Evolutionary conservation across 148 eudicot species (phyloP).

Genomic region (Rhododendron simsii): DNA sequence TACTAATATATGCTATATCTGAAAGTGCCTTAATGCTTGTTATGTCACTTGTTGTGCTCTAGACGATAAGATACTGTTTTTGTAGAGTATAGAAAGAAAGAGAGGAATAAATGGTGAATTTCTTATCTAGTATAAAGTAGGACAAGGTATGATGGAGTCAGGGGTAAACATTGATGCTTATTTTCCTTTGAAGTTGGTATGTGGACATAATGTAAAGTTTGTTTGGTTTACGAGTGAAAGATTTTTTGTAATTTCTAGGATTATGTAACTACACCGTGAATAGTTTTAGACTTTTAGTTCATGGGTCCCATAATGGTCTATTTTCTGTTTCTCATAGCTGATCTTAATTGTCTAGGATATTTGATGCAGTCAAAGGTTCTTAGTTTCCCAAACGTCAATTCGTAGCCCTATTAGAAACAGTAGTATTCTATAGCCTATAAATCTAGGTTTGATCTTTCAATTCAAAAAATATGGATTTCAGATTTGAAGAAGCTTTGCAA

Average conservation of each 20-base stretch:
- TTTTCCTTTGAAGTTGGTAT: neutral
- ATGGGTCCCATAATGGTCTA: neutral
- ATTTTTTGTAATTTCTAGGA: neutral
- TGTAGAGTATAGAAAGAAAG: neutral
- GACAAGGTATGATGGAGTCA: neutral
- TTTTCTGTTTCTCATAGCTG: neutral
- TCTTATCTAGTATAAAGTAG: neutral
- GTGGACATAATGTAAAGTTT: neutral
- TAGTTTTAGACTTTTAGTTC: neutral
- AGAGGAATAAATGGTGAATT: neutral
- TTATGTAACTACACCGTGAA: neutral
- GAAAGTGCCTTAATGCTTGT: no score
- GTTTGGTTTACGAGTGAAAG: neutral
- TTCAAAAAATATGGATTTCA: no score
- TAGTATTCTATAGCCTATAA: no score
- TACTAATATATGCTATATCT: no score
- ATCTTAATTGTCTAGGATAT: neutral
- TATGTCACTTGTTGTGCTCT: no score
- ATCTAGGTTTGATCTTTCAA: no score
- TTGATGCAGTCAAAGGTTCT: neutral
- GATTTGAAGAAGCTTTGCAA: no score
- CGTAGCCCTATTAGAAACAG: no score
- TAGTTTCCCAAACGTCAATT: no score
- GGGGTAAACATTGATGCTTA: neutral
- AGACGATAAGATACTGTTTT: neutral